Base-by-base conservation (phyloP, 2,329 filamentous ascomycete species). In the Cordyceps militaris region DNA sequence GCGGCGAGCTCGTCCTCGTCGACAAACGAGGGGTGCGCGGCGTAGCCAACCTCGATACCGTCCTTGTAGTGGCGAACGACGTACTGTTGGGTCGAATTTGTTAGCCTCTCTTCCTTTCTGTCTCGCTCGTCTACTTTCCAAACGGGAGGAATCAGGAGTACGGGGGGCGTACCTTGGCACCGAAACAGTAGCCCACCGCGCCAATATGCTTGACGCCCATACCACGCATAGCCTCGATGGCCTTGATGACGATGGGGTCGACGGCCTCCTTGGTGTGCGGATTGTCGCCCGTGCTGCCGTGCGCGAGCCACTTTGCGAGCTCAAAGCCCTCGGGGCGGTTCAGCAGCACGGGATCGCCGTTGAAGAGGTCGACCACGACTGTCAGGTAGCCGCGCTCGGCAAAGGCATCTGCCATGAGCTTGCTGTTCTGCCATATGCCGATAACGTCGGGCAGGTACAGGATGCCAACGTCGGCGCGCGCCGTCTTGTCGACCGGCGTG, bases 21-120 rank as follows among this genome's bases (percentile, higher is more conserved):
- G 4, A 88, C 77, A 60, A 85, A 78, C 38, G 79, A 83, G 0
- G 86, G 86, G 66, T 89, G 86, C 0, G 85, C 86, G 9, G 79
- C 76, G 63, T 79, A 89, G 4, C 80, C 85, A 7, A 67, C 85
- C 57, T 85, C 77, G 24, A 84, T 74, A 4, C 74, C 76, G 57
- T 76, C 49, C 58, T 79, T 77, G 74, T 79, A 79, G 76, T 86
- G 87, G 43, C 91, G 84, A 55, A 80, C 79, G 34, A 89, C 82
- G 69, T 88, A 91, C 81, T 86, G 23, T 1, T 16, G 19, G 11
- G 14, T 38, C 14, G 14, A n/a, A n/a, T n/a, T n/a, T 38, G 38
- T 49, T 26, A 46, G 26, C 40, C 10, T 24, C 34, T n/a, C 16
- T 14, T 24, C 4, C 42, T 7, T 21, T 24, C 42, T 40, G 4